Percentiles rank a stretch among this genome's conserved stretches.
These are phyloP conservation scores for Copromyces sp. DNA, from an alignment of 495 filamentous ascomycete species.

Conservation along the genomic window DNA sequence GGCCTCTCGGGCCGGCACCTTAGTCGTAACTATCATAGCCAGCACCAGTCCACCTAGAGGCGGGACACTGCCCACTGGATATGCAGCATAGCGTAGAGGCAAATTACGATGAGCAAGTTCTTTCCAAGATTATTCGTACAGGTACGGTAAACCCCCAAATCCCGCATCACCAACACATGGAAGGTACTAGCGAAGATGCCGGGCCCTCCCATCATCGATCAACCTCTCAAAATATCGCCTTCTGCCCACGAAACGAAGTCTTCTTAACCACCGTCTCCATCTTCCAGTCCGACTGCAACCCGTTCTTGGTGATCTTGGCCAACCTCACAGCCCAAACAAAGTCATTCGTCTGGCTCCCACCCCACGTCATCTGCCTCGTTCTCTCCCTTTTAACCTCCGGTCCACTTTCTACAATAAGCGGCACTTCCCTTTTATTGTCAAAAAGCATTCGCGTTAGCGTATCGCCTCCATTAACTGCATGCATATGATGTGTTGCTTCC, in stretches of 20 bases:
- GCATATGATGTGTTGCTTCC: not conserved
- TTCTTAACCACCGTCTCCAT: not conserved
- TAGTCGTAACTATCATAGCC: not conserved
- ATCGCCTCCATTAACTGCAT: not conserved
- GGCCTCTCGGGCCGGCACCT: not conserved
- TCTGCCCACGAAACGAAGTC: not conserved
- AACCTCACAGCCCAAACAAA: slow-evolving; percentile 10
- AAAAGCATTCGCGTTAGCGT: not conserved
- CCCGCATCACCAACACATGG: too few species aligned
- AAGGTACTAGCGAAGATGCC: not conserved
- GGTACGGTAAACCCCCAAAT: too few species aligned
- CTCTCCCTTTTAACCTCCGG: not conserved
- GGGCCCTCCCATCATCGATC: not conserved
- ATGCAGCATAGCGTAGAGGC: too few species aligned
- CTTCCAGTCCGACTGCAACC: not conserved
- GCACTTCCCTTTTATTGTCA: not conserved
- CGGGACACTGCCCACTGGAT: too few species aligned
- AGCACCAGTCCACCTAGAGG: not conserved
- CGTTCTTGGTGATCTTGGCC: slow-evolving; percentile 5
- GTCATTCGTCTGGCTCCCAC: not conserved
- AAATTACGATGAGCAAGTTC: too few species aligned
- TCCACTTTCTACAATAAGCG: not conserved
- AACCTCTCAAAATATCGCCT: not conserved
- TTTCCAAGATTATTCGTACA: too few species aligned
- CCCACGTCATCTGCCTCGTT: not conserved